Evolutionary conservation across 805 yeast species (phyloP).

Genomic region (Debaryomyces castellii): DNA sequence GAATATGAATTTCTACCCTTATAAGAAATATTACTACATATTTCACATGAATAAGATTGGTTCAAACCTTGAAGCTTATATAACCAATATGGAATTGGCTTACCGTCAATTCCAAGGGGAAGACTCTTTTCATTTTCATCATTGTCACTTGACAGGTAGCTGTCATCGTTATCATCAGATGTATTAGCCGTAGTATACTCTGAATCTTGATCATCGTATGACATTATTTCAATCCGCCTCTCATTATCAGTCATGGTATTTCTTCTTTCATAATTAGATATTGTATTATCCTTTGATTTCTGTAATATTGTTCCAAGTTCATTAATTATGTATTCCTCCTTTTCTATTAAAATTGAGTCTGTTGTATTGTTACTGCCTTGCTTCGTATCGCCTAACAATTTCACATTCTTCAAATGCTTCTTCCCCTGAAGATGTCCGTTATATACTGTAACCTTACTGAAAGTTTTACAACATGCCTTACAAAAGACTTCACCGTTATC

Average conservation of each 20-base stretch:
- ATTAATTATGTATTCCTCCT: constrained; percentile 41
- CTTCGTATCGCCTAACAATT: too few relatives aligned
- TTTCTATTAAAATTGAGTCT: constrained; percentile 24
- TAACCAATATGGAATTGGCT: constrained; percentile 91
- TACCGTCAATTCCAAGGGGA: constrained; percentile 86
- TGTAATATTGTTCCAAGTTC: constrained; percentile 36
- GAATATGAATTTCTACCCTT: constrained; percentile 73
- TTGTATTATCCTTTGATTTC: constrained; percentile 48
- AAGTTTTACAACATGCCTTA: constrained; percentile 58
- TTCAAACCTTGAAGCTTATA: constrained; percentile 87
- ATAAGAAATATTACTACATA: constrained; percentile 75
- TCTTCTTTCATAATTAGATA: constrained; percentile 61
- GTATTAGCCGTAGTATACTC: constrained; percentile 39
- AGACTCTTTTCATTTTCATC: constrained; percentile 54
- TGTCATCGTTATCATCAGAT: constrained; percentile 20
- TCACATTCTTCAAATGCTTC: constrained; percentile 60
- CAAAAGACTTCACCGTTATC: constrained; percentile 50
- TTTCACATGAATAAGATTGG: constrained; percentile 71
- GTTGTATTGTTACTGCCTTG: too few relatives aligned
- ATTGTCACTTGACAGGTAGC: constrained; percentile 25
- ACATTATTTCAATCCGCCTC: constrained; percentile 48
- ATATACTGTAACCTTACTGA: constrained; percentile 65
- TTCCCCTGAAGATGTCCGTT: constrained; percentile 71
- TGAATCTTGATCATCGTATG: constrained; percentile 36
- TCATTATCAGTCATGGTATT: constrained; percentile 72